Conservation (phyloP, 148 eudicot species). For the Rheum nobile region DNA sequence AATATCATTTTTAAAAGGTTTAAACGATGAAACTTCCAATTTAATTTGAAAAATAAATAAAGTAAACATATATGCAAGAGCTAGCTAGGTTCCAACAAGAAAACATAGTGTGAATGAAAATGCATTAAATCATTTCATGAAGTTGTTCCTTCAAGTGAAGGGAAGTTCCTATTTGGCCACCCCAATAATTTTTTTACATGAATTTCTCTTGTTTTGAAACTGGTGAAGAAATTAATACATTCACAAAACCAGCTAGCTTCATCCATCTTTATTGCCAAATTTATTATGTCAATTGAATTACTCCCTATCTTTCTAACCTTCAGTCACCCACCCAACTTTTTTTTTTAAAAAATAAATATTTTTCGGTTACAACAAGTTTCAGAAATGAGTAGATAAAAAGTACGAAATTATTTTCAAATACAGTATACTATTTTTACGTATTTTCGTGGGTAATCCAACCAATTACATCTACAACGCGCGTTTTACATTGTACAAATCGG, state of each 20-base stretch:
- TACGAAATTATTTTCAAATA: too few species aligned
- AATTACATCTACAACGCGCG: too few species aligned
- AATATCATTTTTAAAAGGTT: too few species aligned
- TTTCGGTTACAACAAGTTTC: too few species aligned
- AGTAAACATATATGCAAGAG: neutral
- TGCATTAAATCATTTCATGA: neutral
- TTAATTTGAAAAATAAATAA: neutral
- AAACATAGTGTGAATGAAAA: neutral
- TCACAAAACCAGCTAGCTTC: neutral
- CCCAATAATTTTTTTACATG: neutral
- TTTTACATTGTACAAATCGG: too few species aligned
- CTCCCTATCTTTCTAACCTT: too few species aligned
- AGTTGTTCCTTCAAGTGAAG: neutral
- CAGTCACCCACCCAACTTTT: too few species aligned
- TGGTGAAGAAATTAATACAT: neutral
- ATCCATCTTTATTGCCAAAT: neutral
- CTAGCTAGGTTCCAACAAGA: neutral
- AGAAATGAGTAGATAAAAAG: too few species aligned
- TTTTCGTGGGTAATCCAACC: too few species aligned
- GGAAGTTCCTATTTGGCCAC: neutral
- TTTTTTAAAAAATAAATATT: too few species aligned
- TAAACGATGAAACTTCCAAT: neutral
- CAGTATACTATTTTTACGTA: too few species aligned
- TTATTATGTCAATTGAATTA: neutral
- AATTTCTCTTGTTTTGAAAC: neutral